A percentile compares a stretch with the other conserved stretches of the same genome.
phyloP scores from a whole-genome alignment of 31 red algal genomes.

The Asparagopsis taxiformis region DNA sequence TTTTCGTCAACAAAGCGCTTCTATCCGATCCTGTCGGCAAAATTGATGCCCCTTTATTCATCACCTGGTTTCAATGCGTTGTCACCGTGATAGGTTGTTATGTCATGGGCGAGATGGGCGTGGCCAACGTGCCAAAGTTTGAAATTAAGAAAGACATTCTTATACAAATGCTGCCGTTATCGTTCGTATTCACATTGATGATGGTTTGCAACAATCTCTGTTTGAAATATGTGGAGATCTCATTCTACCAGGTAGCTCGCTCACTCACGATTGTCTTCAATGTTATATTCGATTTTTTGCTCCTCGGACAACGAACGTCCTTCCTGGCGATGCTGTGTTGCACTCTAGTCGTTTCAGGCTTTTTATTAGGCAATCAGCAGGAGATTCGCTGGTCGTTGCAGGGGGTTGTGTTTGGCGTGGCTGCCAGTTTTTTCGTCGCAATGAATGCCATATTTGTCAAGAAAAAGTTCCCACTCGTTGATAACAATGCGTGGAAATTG shows the following conservation, averaged over 20 bases:
- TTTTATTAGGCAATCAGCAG: slow-evolving; percentile 83
- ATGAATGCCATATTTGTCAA: slow-evolving; percentile 98
- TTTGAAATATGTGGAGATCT: slow-evolving; percentile 96
- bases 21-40: slow-evolving; percentile 70
- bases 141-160: slow-evolving; percentile 70
- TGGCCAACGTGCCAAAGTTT: slow-evolving; percentile 79
- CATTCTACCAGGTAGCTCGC: slow-evolving; percentile 96
- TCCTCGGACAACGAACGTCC: slow-evolving; percentile 87
- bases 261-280: slow-evolving; percentile 98
- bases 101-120: slow-evolving; percentile 62
- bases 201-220: slow-evolving; percentile 97
- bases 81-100: slow-evolving; percentile 80
- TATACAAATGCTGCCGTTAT: slow-evolving; percentile 85
- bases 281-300: slow-evolving; percentile 84
- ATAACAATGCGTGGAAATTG: slow-evolving; percentile 96
- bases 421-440: slow-evolving; percentile 91
- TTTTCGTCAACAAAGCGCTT: slow-evolving; percentile 94
- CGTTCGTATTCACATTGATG: slow-evolving; percentile 92
- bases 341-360: slow-evolving; percentile 78
- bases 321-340: slow-evolving; percentile 78
- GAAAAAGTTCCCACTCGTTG: slow-evolving; percentile 92
- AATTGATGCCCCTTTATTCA: slow-evolving; percentile 92
- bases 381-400: slow-evolving; percentile 92
- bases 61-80: slow-evolving; percentile 99
- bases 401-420: slow-evolving; percentile 89